Evolutionary conservation across 1,139 yeast species (phyloP).

Genomic region (Zygoascus sp.): DNA sequence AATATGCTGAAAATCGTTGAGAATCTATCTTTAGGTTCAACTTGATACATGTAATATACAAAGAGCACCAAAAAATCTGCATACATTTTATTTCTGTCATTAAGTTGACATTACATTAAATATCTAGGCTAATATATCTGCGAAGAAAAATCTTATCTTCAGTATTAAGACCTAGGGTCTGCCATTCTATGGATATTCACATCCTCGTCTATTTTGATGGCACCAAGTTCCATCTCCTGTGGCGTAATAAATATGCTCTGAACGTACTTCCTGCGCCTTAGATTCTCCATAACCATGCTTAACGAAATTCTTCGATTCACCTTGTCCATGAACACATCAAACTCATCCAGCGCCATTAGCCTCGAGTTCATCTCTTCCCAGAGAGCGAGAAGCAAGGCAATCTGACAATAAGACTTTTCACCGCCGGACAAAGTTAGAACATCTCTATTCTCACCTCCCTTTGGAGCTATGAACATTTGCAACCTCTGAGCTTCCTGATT

Average conservation of each 20-base stretch:
- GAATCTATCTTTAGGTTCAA: too few species aligned
- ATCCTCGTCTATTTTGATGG: constrained; percentile 54
- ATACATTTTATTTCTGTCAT: background rate
- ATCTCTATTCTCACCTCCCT: constrained; percentile 57
- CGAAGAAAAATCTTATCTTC: constrained; percentile 11
- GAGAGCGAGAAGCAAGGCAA: constrained; percentile 78
- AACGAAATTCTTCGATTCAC: constrained; percentile 82
- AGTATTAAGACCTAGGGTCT: constrained; percentile 40
- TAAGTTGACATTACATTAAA: too few species aligned
- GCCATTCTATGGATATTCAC: constrained; percentile 70
- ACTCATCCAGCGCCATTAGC: constrained; percentile 89
- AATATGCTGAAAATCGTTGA: too few species aligned
- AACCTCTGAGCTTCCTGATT: constrained; percentile 47
- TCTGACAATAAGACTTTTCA: constrained; percentile 90
- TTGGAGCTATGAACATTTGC: constrained; percentile 27
- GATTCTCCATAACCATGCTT: constrained; percentile 63
- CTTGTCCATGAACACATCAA: constrained; percentile 97
- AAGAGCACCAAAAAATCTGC: background rate
- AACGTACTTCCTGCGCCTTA: constrained; percentile 44
- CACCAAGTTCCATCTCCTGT: constrained; percentile 68
- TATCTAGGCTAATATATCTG: background rate
- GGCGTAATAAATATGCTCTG: constrained; percentile 95
- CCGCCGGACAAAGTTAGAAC: constrained; percentile 93
- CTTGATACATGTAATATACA: background rate
- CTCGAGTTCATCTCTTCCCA: constrained; percentile 92